These are phyloP conservation scores for Vitis hybrid DNA, from an alignment of 177 flowering plant species.

Conservation along the genomic window DNA sequence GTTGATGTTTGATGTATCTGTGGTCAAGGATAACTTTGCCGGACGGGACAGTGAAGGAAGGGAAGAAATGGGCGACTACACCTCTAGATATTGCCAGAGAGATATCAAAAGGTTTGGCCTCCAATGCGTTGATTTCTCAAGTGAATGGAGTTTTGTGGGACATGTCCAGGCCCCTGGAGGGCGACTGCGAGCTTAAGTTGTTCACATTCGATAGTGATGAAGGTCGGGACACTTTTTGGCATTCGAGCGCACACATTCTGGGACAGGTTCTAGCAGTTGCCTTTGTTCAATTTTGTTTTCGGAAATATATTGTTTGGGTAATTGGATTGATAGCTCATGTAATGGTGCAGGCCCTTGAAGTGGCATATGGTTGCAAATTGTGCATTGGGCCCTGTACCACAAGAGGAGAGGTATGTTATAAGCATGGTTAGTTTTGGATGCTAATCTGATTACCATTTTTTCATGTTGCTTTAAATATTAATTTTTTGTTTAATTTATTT, in stretches of 20 bases:
- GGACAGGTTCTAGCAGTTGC: constrained; percentile 55
- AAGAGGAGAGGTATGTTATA: constrained; percentile 79
- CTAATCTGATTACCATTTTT: too few species aligned
- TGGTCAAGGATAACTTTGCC: constrained; percentile 59
- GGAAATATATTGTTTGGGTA: background rate
- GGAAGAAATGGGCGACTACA: constrained; percentile 72
- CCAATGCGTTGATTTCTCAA: constrained; percentile 69
- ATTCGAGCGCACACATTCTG: constrained; percentile 97
- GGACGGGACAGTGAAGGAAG: constrained; percentile 86
- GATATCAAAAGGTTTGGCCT: constrained; percentile 71
- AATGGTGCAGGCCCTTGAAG: constrained; percentile 69
- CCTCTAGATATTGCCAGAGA: constrained; percentile 72
- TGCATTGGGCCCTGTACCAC: constrained; percentile 99
- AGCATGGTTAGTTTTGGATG: too few species aligned
- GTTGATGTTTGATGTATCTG: background rate
- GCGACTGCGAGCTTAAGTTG: constrained; percentile 72
- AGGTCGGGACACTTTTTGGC: constrained; percentile 98
- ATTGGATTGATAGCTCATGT: constrained; percentile 1
- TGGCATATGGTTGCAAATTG: constrained; percentile 84
- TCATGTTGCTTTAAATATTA: too few species aligned
- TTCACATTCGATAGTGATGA: constrained; percentile 74
- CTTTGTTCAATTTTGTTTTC: background rate
- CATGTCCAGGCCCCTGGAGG: constrained; percentile 83
- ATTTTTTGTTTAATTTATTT: too few species aligned
- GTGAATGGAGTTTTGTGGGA: constrained; percentile 95